Evolutionary conservation across 2,329 filamentous ascomycete species (phyloP).

Genomic region (Beauveria caledonica): DNA sequence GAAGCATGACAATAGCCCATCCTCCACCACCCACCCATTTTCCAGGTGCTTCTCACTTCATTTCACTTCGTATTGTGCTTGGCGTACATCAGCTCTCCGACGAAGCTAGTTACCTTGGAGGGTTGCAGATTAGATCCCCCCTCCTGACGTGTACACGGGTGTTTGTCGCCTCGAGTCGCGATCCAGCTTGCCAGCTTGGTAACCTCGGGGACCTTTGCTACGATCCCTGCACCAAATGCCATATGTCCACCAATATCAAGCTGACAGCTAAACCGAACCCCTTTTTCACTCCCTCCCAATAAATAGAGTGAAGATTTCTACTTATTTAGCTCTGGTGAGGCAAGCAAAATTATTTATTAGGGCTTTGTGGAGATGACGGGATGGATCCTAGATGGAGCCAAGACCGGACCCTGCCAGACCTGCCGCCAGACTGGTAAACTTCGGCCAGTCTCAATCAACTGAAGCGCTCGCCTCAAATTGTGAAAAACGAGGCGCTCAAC

Average conservation of each 20-base stretch:
- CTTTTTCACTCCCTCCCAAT: neutral
- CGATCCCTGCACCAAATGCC: neutral
- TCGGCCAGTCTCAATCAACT: neutral
- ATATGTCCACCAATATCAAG: neutral
- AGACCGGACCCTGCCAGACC: neutral
- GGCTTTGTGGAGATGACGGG: neutral
- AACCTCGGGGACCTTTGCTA: neutral
- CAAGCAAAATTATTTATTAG: too few species aligned
- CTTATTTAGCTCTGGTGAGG: neutral
- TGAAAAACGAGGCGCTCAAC: neutral
- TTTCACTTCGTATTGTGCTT: slow-evolving; percentile 6
- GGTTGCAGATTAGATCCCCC: neutral
- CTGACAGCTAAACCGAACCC: slow-evolving; percentile 1
- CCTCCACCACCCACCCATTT: neutral
- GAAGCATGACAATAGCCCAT: neutral
- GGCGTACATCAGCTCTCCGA: neutral
- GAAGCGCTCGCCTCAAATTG: neutral
- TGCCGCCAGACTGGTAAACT: neutral
- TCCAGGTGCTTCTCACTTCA: neutral
- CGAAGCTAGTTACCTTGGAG: neutral
- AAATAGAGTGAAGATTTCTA: neutral
- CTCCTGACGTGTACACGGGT: neutral
- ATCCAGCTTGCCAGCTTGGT: neutral
- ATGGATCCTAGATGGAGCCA: slow-evolving; percentile 9
- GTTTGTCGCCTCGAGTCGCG: neutral